Conservation (phyloP, 2,329 filamentous ascomycete species). For the Xenoacremonium recifei region DNA sequence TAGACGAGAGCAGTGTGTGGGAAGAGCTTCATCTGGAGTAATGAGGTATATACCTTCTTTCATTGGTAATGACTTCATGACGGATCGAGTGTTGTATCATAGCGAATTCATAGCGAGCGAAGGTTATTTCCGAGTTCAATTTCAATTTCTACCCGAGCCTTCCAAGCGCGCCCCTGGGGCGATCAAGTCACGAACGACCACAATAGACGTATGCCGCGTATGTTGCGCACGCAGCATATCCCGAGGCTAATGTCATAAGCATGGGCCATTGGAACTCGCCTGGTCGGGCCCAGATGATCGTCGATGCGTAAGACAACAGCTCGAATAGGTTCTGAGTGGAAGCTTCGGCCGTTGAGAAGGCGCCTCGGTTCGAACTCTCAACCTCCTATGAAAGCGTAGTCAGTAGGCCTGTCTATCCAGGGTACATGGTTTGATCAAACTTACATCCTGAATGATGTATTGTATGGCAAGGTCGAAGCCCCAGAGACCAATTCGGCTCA, state of each 20-base stretch:
- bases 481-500: not conserved
- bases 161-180: not conserved
- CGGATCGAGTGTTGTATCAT: no score
- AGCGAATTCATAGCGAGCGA: not conserved
- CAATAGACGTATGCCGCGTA: not conserved
- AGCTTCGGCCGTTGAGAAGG: not conserved
- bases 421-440: no score
- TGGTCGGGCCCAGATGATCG: not conserved
- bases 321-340: not conserved
- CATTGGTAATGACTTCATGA: no score
- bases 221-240: not conserved
- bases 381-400: not conserved
- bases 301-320: not conserved
- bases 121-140: no score
- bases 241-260: not conserved
- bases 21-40: not conserved
- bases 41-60: not conserved
- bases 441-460: not conserved
- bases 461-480: not conserved
- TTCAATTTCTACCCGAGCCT: not conserved
- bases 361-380: not conserved
- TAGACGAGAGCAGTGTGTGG: not conserved
- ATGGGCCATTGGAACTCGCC: not conserved
- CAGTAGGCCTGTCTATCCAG: no score
- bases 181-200: not conserved